These are phyloP conservation scores for Leishmania braziliensis DNA, from an alignment of 208 protist species.

Conservation along the genomic window DNA sequence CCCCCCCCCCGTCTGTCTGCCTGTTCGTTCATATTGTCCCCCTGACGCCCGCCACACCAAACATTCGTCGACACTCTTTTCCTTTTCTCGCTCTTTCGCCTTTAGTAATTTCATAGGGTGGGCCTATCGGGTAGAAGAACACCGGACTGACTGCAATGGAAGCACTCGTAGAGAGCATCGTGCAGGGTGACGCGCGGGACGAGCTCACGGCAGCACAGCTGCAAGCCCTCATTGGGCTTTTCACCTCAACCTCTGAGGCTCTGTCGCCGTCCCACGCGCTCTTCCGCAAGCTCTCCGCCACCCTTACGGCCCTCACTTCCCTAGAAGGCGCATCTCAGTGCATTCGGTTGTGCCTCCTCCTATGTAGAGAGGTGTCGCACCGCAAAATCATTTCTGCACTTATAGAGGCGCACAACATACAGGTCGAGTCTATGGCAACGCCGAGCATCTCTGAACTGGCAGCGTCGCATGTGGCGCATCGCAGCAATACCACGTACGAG, in stretches of 20 bases:
- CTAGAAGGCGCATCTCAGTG: slow-evolving; percentile 9
- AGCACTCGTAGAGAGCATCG: slow-evolving; percentile 24
- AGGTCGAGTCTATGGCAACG: slow-evolving; percentile 8
- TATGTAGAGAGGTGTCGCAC: slow-evolving; percentile 10
- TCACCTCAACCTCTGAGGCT: not conserved
- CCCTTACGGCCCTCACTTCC: not conserved
- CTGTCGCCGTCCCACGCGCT: slow-evolving; percentile 16
- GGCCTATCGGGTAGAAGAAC: no score
- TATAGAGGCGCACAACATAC: slow-evolving; percentile 14
- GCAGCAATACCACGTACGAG: not conserved
- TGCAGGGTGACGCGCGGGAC: slow-evolving; percentile 16
- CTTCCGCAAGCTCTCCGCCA: slow-evolving; percentile 21
- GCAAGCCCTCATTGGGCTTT: slow-evolving; percentile 27
- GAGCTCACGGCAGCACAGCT: slow-evolving; percentile 25
- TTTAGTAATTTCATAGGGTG: not conserved
- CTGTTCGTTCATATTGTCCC: not conserved
- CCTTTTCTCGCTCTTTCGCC: not conserved
- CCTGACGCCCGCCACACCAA: not conserved
- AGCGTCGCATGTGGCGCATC: not conserved
- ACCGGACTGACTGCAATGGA: slow-evolving; percentile 9
- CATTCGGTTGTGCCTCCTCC: slow-evolving; percentile 19
- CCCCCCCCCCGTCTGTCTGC: not conserved
- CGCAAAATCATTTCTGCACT: slow-evolving; percentile 9
- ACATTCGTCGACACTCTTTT: not conserved
- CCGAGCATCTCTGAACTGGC: slow-evolving; percentile 14